Conservation (phyloP, 2,329 filamentous ascomycete species). For the Colletotrichum neosansevieriae region DNA sequence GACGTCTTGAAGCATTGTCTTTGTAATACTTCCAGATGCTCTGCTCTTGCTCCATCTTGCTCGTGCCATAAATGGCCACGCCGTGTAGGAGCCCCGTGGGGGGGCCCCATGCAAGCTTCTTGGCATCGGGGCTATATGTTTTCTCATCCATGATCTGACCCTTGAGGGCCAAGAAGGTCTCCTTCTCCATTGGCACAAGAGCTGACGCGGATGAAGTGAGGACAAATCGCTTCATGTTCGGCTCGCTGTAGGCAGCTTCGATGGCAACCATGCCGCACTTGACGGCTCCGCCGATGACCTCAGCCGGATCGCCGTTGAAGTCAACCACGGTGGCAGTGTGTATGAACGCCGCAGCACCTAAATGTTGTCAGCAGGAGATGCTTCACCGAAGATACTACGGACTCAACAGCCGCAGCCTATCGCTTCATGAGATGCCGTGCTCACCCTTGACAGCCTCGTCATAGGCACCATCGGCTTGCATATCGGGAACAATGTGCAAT, state of each 20-base stretch:
- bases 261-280: conserved; percentile 47
- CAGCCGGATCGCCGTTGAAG: conserved; percentile 51
- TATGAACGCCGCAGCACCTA: conserved; percentile 46
- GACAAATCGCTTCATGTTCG: conserved; percentile 22
- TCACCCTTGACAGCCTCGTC: conserved; percentile 47
- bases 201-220: conserved; percentile 27
- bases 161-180: conserved; percentile 40
- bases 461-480: conserved; percentile 45
- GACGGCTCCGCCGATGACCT: conserved; percentile 52
- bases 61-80: conserved; percentile 51
- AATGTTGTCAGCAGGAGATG: background rate
- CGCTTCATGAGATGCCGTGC: conserved; percentile 2
- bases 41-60: conserved; percentile 53
- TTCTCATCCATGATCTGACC: conserved; percentile 39
- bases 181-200: conserved; percentile 31
- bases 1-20: conserved; percentile 45
- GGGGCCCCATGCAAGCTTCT: conserved; percentile 17
- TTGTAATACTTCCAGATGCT: conserved; percentile 54
- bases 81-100: conserved; percentile 42
- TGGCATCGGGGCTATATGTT: conserved; percentile 16
- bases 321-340: conserved; percentile 54
- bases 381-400: background rate
- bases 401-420: background rate
- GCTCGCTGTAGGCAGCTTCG: conserved; percentile 33
- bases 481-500: conserved; percentile 49